Base-by-base conservation (phyloP, 306 rosid genomes). In the Macrotyloma uniflorum region DNA sequence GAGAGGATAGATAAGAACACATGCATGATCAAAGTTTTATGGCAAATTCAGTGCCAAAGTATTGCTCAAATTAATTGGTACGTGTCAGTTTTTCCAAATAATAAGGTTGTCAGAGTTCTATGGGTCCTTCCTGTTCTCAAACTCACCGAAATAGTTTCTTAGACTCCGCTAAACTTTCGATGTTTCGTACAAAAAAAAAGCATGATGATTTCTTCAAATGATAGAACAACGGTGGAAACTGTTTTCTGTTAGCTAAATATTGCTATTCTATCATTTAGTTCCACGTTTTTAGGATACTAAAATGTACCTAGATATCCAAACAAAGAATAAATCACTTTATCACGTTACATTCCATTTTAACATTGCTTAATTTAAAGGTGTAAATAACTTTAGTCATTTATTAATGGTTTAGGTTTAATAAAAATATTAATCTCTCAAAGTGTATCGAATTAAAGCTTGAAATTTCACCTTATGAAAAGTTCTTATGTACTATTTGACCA, bases 101-200 rank as follows among this genome's bases (percentile, higher is more conserved):
- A 6, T 47, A 40, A 66, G 77, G 67, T 40, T 46, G 47, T 63
- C 64, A 64, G 12, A 16, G 15, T 58, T 76, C 59, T 2, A 19
- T 26, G 67, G 67, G 62, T 45, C 73, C 79, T 47, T 47, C 77
- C 43, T 43, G 18, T 65, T 75, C 32, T 78, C 72, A 19, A 75
- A 83, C 77, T 33, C 38, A 11, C 85, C 79, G 72, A 55, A 57
- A 81, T 67, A 76, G 40, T 36, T 61, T 82, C 69, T 49, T 64
- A 58, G 20, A 13, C 46, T 30, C 24, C 10, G 43, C 80, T 67
- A 4, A 66, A 36, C 51, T 67, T 61, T 59, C 59, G 72, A 54
- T 26, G 8, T 46, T 15, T 11, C 13, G 32, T 28, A 49, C 10
- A 9, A 0, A 35, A 14, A 62, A 32, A 33, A 54, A 32, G 5